A percentile compares a stretch with the other conserved stretches of the same genome.
These are phyloP conservation scores for Nephelium lappaceum DNA, from an alignment of 345 rosid genomes.

Conservation along the genomic window DNA sequence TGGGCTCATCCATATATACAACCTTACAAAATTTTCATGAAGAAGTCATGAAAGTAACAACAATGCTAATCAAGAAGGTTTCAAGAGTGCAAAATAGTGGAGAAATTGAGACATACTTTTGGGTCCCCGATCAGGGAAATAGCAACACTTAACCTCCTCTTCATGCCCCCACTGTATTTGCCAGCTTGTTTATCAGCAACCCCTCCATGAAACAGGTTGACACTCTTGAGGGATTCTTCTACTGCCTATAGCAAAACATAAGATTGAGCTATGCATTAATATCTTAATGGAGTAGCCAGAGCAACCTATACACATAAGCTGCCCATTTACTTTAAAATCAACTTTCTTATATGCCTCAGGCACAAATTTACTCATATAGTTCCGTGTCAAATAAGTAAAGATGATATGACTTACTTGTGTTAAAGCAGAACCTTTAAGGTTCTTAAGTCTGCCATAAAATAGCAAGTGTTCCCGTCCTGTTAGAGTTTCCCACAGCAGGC, in stretches of 20 bases:
- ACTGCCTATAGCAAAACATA: slow-evolving; percentile 62
- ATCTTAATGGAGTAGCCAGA: neutral
- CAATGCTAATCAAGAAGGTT: slow-evolving; percentile 2
- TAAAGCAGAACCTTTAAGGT: slow-evolving; percentile 76
- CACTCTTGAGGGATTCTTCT: slow-evolving; percentile 81
- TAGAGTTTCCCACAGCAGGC: slow-evolving; percentile 92
- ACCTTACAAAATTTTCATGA: slow-evolving; percentile 47
- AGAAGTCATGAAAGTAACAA: slow-evolving; percentile 10
- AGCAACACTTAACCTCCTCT: slow-evolving; percentile 96
- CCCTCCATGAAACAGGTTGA: slow-evolving; percentile 77
- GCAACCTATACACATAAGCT: neutral
- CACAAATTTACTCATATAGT: neutral
- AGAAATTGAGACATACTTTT: slow-evolving; percentile 46
- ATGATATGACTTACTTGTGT: slow-evolving; percentile 47
- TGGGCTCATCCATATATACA: slow-evolving; percentile 98
- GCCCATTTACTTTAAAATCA: neutral
- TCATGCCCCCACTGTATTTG: slow-evolving; percentile 98
- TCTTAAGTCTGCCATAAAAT: slow-evolving; percentile 95
- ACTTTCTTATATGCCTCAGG: neutral
- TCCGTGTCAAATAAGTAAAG: neutral
- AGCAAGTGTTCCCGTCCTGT: slow-evolving; percentile 92
- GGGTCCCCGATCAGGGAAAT: slow-evolving; percentile 97
- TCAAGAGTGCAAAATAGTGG: neutral
- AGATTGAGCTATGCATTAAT: slow-evolving; percentile 1
- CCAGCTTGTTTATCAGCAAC: slow-evolving; percentile 86